Conservation (phyloP, 129 eudicot species). For the Chrysanthemum seticuspe region DNA sequence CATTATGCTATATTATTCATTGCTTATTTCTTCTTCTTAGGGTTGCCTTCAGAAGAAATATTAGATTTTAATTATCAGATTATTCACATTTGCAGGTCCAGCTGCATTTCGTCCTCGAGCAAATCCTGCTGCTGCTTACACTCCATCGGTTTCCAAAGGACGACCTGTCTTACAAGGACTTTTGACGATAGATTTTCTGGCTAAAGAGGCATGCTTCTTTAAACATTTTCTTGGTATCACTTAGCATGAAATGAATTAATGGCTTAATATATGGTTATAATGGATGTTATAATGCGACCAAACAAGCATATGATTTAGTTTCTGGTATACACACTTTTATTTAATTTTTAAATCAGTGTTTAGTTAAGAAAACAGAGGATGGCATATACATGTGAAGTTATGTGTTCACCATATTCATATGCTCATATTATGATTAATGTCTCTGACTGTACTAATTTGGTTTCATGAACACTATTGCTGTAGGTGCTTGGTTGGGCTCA, state of each 20-base stretch:
- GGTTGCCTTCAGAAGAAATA: not conserved
- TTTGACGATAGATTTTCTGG: conserved; percentile 82
- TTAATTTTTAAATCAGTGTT: not conserved
- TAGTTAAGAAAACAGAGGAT: not conserved
- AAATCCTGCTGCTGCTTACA: conserved; percentile 63
- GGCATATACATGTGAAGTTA: not conserved
- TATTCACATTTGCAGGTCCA: conserved; percentile 55
- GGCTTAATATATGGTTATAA: not conserved
- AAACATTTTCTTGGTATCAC: not conserved
- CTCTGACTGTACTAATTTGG: conserved; percentile 19
- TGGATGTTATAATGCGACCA: not conserved
- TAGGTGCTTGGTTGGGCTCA: conserved; percentile 99
- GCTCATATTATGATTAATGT: not conserved
- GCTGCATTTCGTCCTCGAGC: conserved; percentile 99
- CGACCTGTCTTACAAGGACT: conserved; percentile 97
- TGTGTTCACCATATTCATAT: not conserved
- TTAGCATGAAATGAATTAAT: not conserved
- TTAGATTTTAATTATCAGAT: not conserved
- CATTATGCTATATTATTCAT: not conserved
- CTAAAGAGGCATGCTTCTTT: conserved; percentile 73
- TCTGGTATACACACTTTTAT: not conserved
- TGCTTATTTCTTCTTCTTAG: conserved; percentile 10
- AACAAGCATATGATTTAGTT: not conserved
- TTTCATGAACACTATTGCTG: conserved; percentile 10
- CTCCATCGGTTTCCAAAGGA: conserved; percentile 80